phyloP scores from a whole-genome alignment of 208 protist species.

The Leishmania aethiopica region DNA sequence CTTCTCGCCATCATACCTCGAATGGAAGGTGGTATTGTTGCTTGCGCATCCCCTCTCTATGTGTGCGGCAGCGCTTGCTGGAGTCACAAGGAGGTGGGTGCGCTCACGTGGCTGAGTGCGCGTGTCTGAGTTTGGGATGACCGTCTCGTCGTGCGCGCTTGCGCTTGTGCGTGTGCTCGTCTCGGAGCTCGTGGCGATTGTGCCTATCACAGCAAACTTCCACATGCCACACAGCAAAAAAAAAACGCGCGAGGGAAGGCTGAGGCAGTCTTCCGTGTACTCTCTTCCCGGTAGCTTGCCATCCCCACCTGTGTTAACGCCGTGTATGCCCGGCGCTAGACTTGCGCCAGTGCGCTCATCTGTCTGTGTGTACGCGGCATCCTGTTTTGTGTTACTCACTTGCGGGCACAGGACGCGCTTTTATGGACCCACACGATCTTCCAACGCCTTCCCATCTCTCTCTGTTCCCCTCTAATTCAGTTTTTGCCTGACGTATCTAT shows the following conservation, averaged over 20 bases:
- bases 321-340: background rate
- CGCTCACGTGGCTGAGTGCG: background rate
- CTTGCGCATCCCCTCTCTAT: background rate
- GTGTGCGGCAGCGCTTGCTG: background rate
- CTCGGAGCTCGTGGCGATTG: background rate
- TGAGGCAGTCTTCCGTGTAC: too few species aligned
- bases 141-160: background rate
- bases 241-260: background rate
- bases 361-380: background rate
- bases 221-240: background rate
- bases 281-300: background rate
- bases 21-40: background rate
- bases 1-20: background rate
- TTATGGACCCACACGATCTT: background rate
- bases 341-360: background rate
- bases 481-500: background rate
- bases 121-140: background rate
- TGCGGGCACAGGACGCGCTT: background rate
- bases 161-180: background rate
- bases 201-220: background rate
- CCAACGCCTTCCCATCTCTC: background rate
- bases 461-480: background rate
- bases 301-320: background rate
- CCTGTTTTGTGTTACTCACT: background rate
- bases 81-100: background rate